These are phyloP conservation scores for Flaveria floridana DNA, from an alignment of 140 eudicot genomes.

Conservation along the genomic window DNA sequence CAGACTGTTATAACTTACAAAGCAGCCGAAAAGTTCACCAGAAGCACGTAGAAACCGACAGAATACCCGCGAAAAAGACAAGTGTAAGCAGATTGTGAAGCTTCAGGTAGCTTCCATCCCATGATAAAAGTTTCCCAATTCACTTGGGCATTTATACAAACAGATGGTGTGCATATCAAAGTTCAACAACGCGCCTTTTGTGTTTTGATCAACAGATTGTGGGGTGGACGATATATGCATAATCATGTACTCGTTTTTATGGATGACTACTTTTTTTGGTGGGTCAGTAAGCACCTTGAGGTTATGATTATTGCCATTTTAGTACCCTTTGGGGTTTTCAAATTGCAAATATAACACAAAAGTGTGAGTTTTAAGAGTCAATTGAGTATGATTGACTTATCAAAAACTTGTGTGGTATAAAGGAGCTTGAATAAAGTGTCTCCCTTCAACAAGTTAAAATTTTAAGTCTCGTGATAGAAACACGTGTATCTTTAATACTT, in stretches of 20 bases:
- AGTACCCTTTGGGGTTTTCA: not conserved
- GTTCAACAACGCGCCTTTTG: constrained; percentile 7
- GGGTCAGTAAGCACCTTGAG: constrained; percentile 5
- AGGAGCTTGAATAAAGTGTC: too few relatives aligned
- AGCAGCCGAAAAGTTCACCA: constrained; percentile 23
- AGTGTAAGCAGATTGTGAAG: constrained; percentile 27
- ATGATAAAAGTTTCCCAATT: constrained; percentile 20
- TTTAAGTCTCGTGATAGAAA: too few relatives aligned
- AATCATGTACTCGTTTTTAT: constrained; percentile 21
- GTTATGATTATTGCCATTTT: not conserved
- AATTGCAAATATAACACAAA: not conserved
- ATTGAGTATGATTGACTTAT: too few relatives aligned
- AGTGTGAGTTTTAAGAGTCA: not conserved
- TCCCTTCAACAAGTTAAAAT: too few relatives aligned
- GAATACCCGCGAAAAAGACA: not conserved
- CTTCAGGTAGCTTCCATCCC: constrained; percentile 41
- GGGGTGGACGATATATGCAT: constrained; percentile 20
- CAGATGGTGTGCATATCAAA: constrained; percentile 35
- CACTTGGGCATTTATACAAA: constrained; percentile 30
- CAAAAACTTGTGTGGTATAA: too few relatives aligned
- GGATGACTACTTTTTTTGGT: constrained; percentile 33
- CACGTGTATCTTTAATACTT: too few relatives aligned
- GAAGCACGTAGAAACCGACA: constrained; percentile 17
- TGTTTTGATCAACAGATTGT: constrained; percentile 26
- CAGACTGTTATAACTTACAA: constrained; percentile 2